A percentile compares a stretch with the other conserved stretches of the same genome.
Conservation (phyloP, 352 stramenopile species). For the Phytophthora tentaculata region DNA sequence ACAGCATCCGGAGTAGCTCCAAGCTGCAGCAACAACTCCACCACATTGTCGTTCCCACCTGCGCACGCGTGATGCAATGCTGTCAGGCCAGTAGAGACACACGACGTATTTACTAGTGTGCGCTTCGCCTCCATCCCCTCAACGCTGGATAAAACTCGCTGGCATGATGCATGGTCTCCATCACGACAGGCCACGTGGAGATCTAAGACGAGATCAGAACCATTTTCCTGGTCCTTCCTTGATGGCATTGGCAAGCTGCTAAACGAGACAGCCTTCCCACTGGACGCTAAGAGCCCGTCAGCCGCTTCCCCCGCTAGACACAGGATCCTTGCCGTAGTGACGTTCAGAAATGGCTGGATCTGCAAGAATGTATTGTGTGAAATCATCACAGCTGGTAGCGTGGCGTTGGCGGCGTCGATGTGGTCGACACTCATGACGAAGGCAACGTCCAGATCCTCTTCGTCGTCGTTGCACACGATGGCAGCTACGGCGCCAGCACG, state of each 20-base stretch:
- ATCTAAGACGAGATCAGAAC: neutral
- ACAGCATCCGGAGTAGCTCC: slow-evolving; percentile 39
- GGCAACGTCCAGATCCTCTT: slow-evolving; percentile 45
- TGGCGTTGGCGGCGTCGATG: slow-evolving; percentile 66
- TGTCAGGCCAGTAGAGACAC: slow-evolving; percentile 28
- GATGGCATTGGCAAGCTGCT: slow-evolving; percentile 24
- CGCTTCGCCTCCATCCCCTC: slow-evolving; percentile 9
- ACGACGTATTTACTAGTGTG: slow-evolving; percentile 14
- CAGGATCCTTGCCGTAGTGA: slow-evolving; percentile 45
- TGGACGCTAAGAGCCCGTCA: slow-evolving; percentile 32
- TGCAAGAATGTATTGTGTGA: slow-evolving; percentile 49
- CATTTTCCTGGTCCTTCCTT: neutral
- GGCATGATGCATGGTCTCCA: slow-evolving; percentile 51
- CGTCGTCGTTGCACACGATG: slow-evolving; percentile 77
- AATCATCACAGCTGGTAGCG: slow-evolving; percentile 77
- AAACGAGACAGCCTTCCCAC: slow-evolving; percentile 31
- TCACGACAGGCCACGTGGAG: slow-evolving; percentile 45
- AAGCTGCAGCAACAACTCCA: slow-evolving; percentile 50
- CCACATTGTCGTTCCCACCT: slow-evolving; percentile 48
- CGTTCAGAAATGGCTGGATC: slow-evolving; percentile 30
- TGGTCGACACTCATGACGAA: slow-evolving; percentile 84
- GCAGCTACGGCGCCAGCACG: slow-evolving; percentile 56
- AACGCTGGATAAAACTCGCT: slow-evolving; percentile 37
- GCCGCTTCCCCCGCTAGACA: slow-evolving; percentile 59
- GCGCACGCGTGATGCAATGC: slow-evolving; percentile 64